Percentiles rank a stretch among this genome's conserved stretches.
These are phyloP conservation scores for Cystoderma amianthinum DNA, from an alignment of 768 basidiomycete genomes.

Conservation along the genomic window DNA sequence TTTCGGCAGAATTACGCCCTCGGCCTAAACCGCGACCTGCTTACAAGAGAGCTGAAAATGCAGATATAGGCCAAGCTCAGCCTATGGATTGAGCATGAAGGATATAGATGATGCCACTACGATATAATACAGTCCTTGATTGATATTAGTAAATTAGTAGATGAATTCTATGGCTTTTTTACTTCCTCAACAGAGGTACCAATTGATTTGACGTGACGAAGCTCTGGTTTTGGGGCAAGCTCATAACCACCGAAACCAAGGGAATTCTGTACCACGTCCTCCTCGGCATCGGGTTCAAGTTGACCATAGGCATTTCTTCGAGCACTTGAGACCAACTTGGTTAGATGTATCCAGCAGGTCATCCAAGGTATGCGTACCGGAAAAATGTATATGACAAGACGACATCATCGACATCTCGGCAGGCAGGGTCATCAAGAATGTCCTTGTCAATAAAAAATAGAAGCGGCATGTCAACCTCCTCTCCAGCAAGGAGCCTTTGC, in stretches of 20 bases:
- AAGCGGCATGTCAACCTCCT: conserved; percentile 97
- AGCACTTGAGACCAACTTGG: conserved; percentile 43
- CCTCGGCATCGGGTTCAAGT: conserved; percentile 83
- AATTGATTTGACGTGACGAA: conserved; percentile 2
- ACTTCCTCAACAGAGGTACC: too few relatives aligned
- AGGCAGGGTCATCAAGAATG: conserved; percentile 86
- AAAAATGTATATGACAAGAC: conserved; percentile 98
- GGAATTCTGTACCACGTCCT: conserved; percentile 73
- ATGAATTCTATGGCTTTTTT: too few relatives aligned
- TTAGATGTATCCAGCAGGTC: neutral
- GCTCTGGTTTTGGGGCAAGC: conserved; percentile 34
- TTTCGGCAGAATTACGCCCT: conserved; percentile 29
- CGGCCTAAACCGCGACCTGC: conserved; percentile 25
- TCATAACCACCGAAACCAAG: conserved; percentile 69
- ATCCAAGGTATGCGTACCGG: conserved; percentile 44
- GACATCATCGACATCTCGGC: conserved; percentile 82
- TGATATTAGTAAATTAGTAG: too few relatives aligned
- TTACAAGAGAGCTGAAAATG: conserved; percentile 5
- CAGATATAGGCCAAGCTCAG: conserved; percentile 2
- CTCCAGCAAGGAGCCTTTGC: conserved; percentile 87
- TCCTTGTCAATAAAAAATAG: conserved; percentile 99
- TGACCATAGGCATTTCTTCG: conserved; percentile 81
- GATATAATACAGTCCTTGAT: too few relatives aligned
- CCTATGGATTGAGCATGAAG: conserved; percentile 6
- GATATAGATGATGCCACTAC: too few relatives aligned